Conservation (phyloP, 208 protist species). For the Leishmania tropica region DNA sequence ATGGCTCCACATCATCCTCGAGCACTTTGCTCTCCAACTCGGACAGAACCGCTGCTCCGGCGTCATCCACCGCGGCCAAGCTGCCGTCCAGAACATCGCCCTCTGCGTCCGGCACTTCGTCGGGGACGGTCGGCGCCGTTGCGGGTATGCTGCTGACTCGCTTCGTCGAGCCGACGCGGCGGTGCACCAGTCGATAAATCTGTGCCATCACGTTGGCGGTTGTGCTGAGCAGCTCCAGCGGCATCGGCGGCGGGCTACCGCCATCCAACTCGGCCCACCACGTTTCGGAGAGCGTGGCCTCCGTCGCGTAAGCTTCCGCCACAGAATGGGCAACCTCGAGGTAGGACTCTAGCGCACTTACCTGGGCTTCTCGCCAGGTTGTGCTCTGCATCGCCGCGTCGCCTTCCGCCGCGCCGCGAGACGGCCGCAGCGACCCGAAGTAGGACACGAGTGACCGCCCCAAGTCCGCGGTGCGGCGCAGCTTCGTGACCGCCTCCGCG, state of each 20-base stretch:
- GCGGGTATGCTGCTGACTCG: not conserved
- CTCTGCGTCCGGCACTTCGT: slow-evolving; percentile 6
- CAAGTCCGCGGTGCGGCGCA: slow-evolving; percentile 15
- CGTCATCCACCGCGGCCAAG: not conserved
- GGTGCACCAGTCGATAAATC: slow-evolving; percentile 29
- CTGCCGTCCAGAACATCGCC: not conserved
- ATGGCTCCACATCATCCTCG: not conserved
- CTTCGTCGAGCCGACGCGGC: not conserved
- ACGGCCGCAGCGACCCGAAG: slow-evolving; percentile 1
- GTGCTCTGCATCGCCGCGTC: not conserved
- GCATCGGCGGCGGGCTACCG: slow-evolving; percentile 7
- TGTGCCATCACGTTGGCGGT: slow-evolving; percentile 24
- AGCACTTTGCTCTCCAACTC: not conserved
- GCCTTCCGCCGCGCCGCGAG: not conserved
- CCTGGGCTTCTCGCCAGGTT: slow-evolving; percentile 7
- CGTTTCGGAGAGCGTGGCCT: slow-evolving; percentile 19
- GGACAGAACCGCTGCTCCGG: not conserved
- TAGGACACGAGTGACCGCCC: slow-evolving; percentile 23
- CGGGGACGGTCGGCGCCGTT: not conserved
- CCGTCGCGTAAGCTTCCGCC: slow-evolving; percentile 17
- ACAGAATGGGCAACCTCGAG: slow-evolving; percentile 11
- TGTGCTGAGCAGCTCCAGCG: slow-evolving; percentile 28
- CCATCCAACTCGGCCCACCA: slow-evolving; percentile 8
- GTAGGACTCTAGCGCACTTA: slow-evolving; percentile 11
- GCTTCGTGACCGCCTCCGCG: slow-evolving; percentile 9